Evolutionary conservation across 768 basidiomycete genomes (phyloP).

Genomic region (Auricularia auricula-judae): DNA sequence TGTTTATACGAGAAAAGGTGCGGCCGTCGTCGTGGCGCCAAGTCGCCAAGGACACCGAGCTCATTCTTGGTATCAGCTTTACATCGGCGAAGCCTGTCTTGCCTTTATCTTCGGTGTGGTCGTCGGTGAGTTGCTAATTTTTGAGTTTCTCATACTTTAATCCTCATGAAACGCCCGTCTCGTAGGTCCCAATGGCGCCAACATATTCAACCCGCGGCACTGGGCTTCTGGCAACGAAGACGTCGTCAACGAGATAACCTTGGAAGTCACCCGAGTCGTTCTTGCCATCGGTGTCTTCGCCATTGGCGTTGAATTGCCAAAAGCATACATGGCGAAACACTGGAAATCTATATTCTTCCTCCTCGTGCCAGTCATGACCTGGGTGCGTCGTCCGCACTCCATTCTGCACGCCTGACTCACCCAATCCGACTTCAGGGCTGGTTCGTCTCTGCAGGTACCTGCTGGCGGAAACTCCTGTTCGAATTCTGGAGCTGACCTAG

Average conservation of each 20-base stretch:
- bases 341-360: slow-evolving; percentile 85
- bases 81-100: slow-evolving; percentile 94
- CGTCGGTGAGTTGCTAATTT: slow-evolving; percentile 31
- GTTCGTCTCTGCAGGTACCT: slow-evolving; percentile 63
- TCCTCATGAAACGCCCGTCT: slow-evolving; percentile 5
- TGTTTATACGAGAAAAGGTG: slow-evolving; percentile 81
- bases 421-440: slow-evolving; percentile 50
- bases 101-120: slow-evolving; percentile 90
- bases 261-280: slow-evolving; percentile 84
- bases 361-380: slow-evolving; percentile 72
- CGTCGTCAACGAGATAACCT: slow-evolving; percentile 61
- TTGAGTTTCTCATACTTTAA: neutral
- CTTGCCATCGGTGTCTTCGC: slow-evolving; percentile 97
- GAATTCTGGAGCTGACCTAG: neutral
- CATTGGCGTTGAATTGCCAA: slow-evolving; percentile 94
- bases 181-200: slow-evolving; percentile 66
- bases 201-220: slow-evolving; percentile 68
- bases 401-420: neutral
- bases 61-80: slow-evolving; percentile 36
- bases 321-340: slow-evolving; percentile 88
- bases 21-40: slow-evolving; percentile 9
- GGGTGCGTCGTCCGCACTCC: slow-evolving; percentile 38
- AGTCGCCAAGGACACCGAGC: neutral
- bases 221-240: slow-evolving; percentile 45
- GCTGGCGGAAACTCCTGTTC: neutral